Conservation (phyloP, 176 grass and related monocot species). For the Rhynchospora breviuscula region DNA sequence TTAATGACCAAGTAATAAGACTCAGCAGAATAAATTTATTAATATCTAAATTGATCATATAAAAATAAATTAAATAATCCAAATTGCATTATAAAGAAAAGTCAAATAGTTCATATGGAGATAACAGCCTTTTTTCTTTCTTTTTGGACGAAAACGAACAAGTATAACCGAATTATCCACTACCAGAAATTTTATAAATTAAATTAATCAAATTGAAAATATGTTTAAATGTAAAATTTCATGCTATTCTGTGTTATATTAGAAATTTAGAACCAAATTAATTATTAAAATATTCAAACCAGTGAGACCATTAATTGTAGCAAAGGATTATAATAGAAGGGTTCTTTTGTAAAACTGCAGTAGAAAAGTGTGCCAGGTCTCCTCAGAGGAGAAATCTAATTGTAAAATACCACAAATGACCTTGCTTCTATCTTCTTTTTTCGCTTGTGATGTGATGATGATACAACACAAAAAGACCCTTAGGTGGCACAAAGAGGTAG, state of each 20-base stretch:
- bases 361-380: background rate
- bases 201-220: background rate
- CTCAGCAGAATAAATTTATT: too few species aligned
- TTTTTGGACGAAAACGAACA: background rate
- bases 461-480: background rate
- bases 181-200: background rate
- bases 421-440: background rate
- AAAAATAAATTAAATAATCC: too few species aligned
- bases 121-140: background rate
- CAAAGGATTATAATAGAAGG: background rate
- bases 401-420: background rate
- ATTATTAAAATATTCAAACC: background rate
- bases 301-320: background rate
- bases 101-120: background rate
- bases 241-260: background rate
- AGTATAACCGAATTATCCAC: background rate
- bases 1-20: too few species aligned
- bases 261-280: background rate
- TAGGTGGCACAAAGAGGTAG: background rate
- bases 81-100: background rate
- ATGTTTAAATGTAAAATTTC: background rate
- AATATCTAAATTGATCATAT: too few species aligned
- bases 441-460: background rate
- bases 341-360: background rate
- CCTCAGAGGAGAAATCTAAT: background rate